phyloP scores from a whole-genome alignment of 2,329 filamentous ascomycete species.

The Nigrograna mackinnonii region DNA sequence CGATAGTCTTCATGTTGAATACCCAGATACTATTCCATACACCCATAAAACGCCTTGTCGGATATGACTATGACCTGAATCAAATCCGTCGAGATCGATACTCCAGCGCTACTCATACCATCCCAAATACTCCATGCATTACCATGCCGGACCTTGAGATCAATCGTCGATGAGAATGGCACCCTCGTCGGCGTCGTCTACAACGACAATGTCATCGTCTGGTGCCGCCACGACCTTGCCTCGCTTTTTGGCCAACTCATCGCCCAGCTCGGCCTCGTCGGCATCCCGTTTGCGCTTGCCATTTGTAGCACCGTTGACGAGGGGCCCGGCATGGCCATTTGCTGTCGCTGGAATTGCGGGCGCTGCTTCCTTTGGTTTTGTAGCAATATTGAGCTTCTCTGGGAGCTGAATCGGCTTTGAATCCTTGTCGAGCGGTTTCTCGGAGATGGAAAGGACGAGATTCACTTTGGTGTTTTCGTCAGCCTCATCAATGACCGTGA shows the following conservation, averaged over 20 bases:
- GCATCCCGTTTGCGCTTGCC: conserved; percentile 51
- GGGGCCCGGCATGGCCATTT: conserved; percentile 31
- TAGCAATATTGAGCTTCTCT: conserved; percentile 50
- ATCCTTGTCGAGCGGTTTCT: conserved; percentile 49
- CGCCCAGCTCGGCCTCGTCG: conserved; percentile 45
- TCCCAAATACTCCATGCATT: too few species aligned
- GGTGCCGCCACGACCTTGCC: conserved; percentile 42
- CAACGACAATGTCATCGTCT: conserved; percentile 39
- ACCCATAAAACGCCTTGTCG: too few species aligned
- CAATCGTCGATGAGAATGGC: conserved; percentile 40
- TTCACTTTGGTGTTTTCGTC: conserved; percentile 80
- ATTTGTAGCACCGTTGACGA: conserved; percentile 32
- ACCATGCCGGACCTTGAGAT: too few species aligned
- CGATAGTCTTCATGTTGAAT: too few species aligned
- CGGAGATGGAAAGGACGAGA: conserved; percentile 71
- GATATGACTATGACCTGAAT: too few species aligned
- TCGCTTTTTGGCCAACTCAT: conserved; percentile 40
- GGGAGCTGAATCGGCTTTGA: conserved; percentile 61
- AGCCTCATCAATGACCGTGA: conserved; percentile 83
- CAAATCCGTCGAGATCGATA: too few species aligned
- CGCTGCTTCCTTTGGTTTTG: conserved; percentile 45
- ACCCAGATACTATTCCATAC: too few species aligned
- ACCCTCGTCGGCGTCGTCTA: conserved; percentile 37
- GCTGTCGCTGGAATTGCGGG: conserved; percentile 18
- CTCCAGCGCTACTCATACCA: too few species aligned